A percentile compares a stretch with the other conserved stretches of the same genome.
These are phyloP conservation scores for Logfia minima DNA, from an alignment of 129 eudicot genomes.

Conservation along the genomic window DNA sequence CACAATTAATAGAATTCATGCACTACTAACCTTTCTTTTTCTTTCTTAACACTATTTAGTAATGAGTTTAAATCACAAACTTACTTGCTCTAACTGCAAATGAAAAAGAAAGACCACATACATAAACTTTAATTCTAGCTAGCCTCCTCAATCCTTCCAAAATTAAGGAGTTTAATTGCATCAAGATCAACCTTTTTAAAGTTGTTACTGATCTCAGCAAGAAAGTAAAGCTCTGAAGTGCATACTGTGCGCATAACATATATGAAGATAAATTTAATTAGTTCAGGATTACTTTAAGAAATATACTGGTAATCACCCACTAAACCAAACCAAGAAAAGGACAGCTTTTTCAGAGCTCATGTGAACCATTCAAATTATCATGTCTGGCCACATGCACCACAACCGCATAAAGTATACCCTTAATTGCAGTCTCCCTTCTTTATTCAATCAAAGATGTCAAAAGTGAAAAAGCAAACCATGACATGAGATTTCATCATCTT, in stretches of 20 bases:
- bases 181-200: slow-evolving; percentile 15
- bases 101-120: not conserved
- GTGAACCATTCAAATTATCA: slow-evolving; percentile 51
- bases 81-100: not conserved
- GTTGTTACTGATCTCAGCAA: slow-evolving; percentile 18
- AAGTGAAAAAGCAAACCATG: slow-evolving; percentile 39
- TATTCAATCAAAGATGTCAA: slow-evolving; percentile 34
- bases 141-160: not conserved
- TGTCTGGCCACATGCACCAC: slow-evolving; percentile 73
- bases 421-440: slow-evolving; percentile 20
- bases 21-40: not conserved
- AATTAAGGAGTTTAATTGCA: slow-evolving; percentile 12
- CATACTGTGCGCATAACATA: slow-evolving; percentile 8
- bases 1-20: too few relatives aligned
- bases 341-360: slow-evolving; percentile 38
- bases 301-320: slow-evolving; percentile 20
- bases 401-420: slow-evolving; percentile 44
- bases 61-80: not conserved
- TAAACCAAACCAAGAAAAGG: slow-evolving; percentile 36
- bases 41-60: not conserved
- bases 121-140: not conserved
- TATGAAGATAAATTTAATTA: slow-evolving; percentile 22
- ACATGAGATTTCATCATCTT: slow-evolving; percentile 54
- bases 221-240: slow-evolving; percentile 21
- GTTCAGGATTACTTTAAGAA: slow-evolving; percentile 26